Base-by-base conservation (phyloP, 2,329 filamentous ascomycete genomes). In the Blastomyces emzantsi region DNA sequence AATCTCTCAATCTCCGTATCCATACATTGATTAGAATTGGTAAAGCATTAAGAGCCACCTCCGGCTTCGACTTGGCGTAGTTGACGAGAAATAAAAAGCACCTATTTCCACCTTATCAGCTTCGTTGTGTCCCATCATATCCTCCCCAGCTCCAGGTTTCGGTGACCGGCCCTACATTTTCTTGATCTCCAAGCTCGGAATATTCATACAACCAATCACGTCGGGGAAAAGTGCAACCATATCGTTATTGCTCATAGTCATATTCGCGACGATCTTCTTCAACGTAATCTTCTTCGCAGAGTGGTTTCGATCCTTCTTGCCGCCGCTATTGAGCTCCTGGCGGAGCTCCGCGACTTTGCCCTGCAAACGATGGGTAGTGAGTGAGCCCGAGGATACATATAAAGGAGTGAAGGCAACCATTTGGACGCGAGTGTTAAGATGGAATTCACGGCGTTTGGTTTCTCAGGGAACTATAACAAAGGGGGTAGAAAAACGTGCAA, bases 201-300 rank as follows among this genome's bases (percentile, higher is more conserved):
- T 90, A 70, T 90, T 87, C 94, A 99, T 99, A 81, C 93, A 97
- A 67, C 83, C 87, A 70, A 99, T 90, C 65, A 99, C 89, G 74
- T 99, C 94, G 22, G 93, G 92, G 71, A 99, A 99, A 61, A 99
- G 82, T 49, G 91, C 92, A 63, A 97, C 89, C 94, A 99, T 99
- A 77, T 99, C 94, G 74, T 97, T 99, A 80, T 99, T 99, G 85
- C 93, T 97, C 94, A 99, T 99, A 68, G 94, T 99, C 94, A 99
- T 99, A 76, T 99, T 99, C 75, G 94, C 94, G 71, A 99, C 94
- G 70, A 99, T 97, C 83, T 97, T 97, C 84, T 99, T 99, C 67
- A 99, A 83, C 13, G 94, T 92, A 73, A 97, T 95, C 85, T 97
- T 97, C 83, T 97, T 99, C 69, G 87, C 86, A 55, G 88, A 85